Conservation (phyloP, 306 rosid species). For the Inga leiocalycina region DNA sequence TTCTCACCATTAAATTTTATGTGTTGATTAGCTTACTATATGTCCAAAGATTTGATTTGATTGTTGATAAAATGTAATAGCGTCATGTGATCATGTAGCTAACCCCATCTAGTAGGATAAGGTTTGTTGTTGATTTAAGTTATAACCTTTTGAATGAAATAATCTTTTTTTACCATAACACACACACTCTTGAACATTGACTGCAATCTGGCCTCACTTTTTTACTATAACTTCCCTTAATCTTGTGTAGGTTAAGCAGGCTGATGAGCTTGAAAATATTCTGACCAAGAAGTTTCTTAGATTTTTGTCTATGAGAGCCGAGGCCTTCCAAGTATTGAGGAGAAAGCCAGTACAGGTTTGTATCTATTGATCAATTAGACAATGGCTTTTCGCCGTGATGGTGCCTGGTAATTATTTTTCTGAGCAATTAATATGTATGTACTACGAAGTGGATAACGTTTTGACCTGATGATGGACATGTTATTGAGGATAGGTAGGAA, state of each 20-base stretch:
- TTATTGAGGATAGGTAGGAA: conserved; percentile 14
- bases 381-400: neutral
- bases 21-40: conserved; percentile 1
- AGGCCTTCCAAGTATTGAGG: conserved; percentile 95
- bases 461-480: conserved; percentile 20
- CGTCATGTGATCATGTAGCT: too few relatives aligned
- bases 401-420: conserved; percentile 28
- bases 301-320: conserved; percentile 97
- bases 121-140: neutral
- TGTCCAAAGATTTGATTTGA: neutral
- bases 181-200: neutral
- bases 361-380: conserved; percentile 27
- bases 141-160: conserved; percentile 11
- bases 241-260: conserved; percentile 81
- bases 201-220: conserved; percentile 16
- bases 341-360: conserved; percentile 93
- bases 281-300: conserved; percentile 92
- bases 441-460: neutral
- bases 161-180: conserved; percentile 1
- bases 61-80: neutral
- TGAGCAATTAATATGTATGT: neutral
- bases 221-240: conserved; percentile 18
- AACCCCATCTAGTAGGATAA: too few relatives aligned
- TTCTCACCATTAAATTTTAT: conserved; percentile 12
- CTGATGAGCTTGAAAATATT: conserved; percentile 98